Percentiles rank a stretch among this genome's conserved stretches.
Conservation (phyloP, 2,329 filamentous ascomycete species). For the Cytospora piceae region DNA sequence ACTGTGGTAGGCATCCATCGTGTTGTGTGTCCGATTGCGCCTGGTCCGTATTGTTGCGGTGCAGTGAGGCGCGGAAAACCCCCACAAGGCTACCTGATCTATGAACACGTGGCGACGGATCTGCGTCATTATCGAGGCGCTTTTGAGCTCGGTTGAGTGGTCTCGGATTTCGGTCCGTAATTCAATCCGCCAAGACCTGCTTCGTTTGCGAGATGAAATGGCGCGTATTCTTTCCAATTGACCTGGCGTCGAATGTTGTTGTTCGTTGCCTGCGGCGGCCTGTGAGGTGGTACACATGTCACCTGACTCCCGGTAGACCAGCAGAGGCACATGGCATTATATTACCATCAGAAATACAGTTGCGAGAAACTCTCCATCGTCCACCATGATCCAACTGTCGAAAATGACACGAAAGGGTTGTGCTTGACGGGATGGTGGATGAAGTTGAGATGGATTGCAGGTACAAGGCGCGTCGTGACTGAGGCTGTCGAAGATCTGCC, state of each 20-base stretch:
- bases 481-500: background rate
- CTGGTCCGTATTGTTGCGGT: background rate
- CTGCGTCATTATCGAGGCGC: background rate
- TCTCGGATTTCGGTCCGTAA: background rate
- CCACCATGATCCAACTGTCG: background rate
- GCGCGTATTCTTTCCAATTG: background rate
- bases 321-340: background rate
- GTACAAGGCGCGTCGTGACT: background rate
- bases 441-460: background rate
- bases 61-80: background rate
- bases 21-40: too few species aligned
- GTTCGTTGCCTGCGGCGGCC: background rate
- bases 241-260: background rate
- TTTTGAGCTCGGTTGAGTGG: background rate
- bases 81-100: background rate
- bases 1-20: background rate
- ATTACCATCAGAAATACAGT: background rate
- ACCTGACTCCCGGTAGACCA: background rate
- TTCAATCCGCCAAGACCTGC: background rate
- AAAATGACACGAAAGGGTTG: background rate
- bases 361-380: background rate
- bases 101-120: background rate
- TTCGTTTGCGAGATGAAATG: background rate
- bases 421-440: background rate
- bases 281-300: background rate